These are phyloP conservation scores for Trichocomaceae sp. DNA, from an alignment of 2,329 filamentous ascomycete genomes.

Conservation along the genomic window DNA sequence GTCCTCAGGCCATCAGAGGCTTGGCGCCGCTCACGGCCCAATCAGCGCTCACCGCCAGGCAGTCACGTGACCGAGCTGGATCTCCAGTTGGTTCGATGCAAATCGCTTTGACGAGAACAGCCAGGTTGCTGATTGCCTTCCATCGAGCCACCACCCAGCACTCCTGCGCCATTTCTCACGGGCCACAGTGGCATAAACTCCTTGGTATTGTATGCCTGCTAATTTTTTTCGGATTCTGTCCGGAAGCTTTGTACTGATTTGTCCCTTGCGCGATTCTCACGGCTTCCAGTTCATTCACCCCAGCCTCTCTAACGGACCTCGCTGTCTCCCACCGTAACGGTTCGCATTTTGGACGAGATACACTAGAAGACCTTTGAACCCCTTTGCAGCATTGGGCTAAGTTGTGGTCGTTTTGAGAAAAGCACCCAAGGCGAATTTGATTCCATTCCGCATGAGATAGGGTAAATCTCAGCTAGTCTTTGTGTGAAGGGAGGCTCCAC, in stretches of 20 bases:
- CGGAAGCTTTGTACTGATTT: constrained; percentile 9
- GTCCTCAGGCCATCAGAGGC: constrained; percentile 6
- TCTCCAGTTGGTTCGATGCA: constrained; percentile 37
- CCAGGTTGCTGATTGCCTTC: constrained; percentile 17
- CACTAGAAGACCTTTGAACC: not conserved
- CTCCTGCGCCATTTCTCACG: constrained; percentile 4
- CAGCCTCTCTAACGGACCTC: not conserved
- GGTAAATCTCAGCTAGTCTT: constrained; percentile 14
- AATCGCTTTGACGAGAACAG: constrained; percentile 25
- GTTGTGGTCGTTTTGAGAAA: not conserved
- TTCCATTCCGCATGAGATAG: constrained; percentile 7
- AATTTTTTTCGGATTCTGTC: constrained; percentile 11
- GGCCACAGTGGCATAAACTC: not conserved
- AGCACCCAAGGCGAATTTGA: not conserved
- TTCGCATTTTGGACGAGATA: not conserved
- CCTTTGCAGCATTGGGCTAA: not conserved
- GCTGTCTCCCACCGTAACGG: not conserved
- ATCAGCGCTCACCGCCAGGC: constrained; percentile 20
- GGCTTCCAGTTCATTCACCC: constrained; percentile 3
- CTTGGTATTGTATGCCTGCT: not conserved
- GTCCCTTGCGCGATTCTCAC: constrained; percentile 5
- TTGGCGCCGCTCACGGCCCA: constrained; percentile 21
- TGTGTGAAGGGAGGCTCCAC: constrained; percentile 25
- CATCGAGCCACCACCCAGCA: constrained; percentile 17
- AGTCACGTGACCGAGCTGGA: constrained; percentile 27